Evolutionary conservation across 306 rosid genomes (phyloP).

Genomic region (Pyrus communis): DNA sequence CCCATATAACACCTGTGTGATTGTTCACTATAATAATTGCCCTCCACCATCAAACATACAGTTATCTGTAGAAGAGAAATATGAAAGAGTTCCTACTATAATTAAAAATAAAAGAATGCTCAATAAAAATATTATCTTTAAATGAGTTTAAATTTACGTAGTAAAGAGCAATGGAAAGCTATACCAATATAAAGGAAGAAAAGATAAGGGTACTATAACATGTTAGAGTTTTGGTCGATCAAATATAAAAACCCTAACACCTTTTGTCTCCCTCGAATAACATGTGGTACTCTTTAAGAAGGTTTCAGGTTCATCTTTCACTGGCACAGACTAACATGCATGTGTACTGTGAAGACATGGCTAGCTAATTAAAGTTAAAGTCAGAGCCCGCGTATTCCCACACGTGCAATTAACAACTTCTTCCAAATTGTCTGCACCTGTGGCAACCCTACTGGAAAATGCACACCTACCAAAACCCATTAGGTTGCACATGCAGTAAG

Average conservation of each 20-base stretch:
- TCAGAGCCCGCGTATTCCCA: constrained; percentile 15
- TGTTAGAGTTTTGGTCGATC: neutral
- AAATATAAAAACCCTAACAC: constrained; percentile 22
- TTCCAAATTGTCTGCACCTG: constrained; percentile 27
- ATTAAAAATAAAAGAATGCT: neutral
- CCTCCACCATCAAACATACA: neutral
- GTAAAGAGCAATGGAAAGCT: neutral
- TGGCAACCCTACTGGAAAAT: constrained; percentile 16
- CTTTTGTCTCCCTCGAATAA: constrained; percentile 21
- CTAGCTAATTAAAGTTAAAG: constrained; percentile 18
- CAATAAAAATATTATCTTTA: no score
- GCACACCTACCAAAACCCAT: neutral
- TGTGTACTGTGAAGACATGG: neutral
- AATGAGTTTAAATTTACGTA: no score
- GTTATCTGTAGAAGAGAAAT: neutral
- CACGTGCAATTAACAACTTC: constrained; percentile 35
- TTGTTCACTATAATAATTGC: neutral
- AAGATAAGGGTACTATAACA: no score
- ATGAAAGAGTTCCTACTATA: neutral
- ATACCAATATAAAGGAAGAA: no score
- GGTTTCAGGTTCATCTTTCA: constrained; percentile 23
- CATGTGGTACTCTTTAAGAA: neutral
- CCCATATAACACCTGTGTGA: neutral
- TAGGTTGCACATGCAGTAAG: no score
- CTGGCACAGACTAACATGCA: constrained; percentile 33